Percentiles rank a stretch among this genome's conserved stretches.
Evolutionary conservation across 768 basidiomycete genomes (phyloP).

Genomic region (Postia placenta): DNA sequence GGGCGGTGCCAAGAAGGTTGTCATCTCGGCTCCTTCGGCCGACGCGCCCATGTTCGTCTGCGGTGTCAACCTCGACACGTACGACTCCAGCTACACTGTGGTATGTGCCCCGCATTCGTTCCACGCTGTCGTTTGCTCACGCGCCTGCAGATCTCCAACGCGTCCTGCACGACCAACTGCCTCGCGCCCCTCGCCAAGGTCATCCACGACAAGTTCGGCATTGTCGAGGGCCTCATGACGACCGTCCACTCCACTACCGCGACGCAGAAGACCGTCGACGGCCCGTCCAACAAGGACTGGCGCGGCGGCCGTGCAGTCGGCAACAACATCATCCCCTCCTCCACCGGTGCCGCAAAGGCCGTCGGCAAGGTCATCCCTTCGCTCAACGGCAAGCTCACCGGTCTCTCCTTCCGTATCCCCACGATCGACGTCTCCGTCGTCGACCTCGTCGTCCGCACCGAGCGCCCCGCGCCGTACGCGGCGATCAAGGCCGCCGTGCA

Average conservation of each 20-base stretch:
- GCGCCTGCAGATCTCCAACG: constrained; percentile 78
- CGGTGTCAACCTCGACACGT: constrained; percentile 92
- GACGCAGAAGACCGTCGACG: constrained; percentile 93
- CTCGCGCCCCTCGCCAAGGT: constrained; percentile 99
- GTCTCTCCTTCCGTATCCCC: constrained; percentile 96
- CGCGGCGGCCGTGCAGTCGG: constrained; percentile 93
- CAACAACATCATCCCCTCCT: constrained; percentile 99
- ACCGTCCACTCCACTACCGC: constrained; percentile 97
- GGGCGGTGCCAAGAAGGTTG: constrained; percentile 99
- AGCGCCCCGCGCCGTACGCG: constrained; percentile 82
- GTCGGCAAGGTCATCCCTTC: constrained; percentile 96
- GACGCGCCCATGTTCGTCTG: constrained; percentile 94
- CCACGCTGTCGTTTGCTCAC: too few species aligned
- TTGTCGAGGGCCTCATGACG: constrained; percentile 97
- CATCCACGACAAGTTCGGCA: constrained; percentile 94
- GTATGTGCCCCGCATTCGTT: constrained; percentile 43
- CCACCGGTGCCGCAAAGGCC: constrained; percentile 98
- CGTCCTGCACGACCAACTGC: constrained; percentile 99
- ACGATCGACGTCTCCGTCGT: constrained; percentile 96
- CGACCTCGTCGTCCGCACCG: constrained; percentile 90
- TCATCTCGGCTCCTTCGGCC: constrained; percentile 98
- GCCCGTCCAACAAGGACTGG: constrained; percentile 95
- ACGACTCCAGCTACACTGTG: constrained; percentile 85
- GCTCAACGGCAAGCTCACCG: constrained; percentile 97
- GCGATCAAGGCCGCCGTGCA: constrained; percentile 85